Evolutionary conservation across 352 stramenopile genomes (phyloP), one percentile per base, ranked within the genome.

Genomic region (Pythium guiyangense): DNA sequence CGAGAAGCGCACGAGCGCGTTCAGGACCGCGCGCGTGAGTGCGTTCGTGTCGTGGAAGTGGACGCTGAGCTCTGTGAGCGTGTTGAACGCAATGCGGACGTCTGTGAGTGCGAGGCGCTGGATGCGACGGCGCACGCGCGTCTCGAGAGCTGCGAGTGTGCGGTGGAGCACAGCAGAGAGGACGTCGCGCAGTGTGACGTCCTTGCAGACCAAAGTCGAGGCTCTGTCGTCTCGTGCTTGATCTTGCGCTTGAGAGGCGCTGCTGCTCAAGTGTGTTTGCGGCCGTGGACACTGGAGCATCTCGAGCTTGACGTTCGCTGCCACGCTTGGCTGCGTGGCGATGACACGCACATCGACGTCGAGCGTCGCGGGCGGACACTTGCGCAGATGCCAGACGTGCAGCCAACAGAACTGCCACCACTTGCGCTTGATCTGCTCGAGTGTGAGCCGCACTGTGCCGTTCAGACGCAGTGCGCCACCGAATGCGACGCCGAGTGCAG

Each of bases 321-420:
- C 35, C 20, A 29, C 29, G 18, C 22, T 40, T 8, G 45, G 27
- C 20, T 22, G n/a, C 12, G 34, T 18, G 6, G 15, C 27, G 14
- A 18, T 26, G n/a, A 59, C 1, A 8, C 18, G 10, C 52, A 59
- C 31, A 17, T 44, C 42, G 10, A 59, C 52, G 27, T 43, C 44
- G 40, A 59, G 9, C 34, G 18, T 29, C 2, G 52, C 42, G 6
- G 52, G 52, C 31, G 22, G 27, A 18, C 52, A 57, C 29, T 31
- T 25, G 18, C 15, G 15, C 22, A 49, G 10, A 9, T 48, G 22
- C 52, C 17, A 51, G 12, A 20, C 17, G 18, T n/a, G 27, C 17
- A 40, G 50, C 40, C 42, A 59, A 25, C 52, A 59, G 18, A 20
- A 40, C n/a, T 59, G 52, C 52, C 52, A 59, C 52, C 52, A 59